Evolutionary conservation across 768 basidiomycete genomes (phyloP).

Genomic region (Phanerodontia chrysosporium): DNA sequence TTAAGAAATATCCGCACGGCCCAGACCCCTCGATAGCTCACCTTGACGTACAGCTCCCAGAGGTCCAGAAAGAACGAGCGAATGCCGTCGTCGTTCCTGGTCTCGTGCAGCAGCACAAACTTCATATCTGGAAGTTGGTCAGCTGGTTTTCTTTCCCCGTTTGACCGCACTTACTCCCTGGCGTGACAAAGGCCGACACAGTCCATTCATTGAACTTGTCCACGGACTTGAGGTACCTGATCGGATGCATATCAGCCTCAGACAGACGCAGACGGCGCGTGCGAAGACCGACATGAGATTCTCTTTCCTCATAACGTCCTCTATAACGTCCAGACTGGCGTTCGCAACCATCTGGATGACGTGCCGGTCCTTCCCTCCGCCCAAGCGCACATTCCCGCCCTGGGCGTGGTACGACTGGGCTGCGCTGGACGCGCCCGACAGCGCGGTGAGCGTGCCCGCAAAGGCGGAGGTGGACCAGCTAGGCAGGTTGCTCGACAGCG

Average conservation of each 20-base stretch:
- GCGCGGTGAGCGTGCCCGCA: conserved; percentile 81
- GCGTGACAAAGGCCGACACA: conserved; percentile 92
- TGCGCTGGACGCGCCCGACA: conserved; percentile 80
- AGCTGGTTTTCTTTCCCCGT: conserved; percentile 4
- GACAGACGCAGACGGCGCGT: neutral
- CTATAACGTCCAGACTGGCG: conserved; percentile 90
- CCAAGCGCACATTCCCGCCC: conserved; percentile 63
- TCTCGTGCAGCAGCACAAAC: conserved; percentile 90
- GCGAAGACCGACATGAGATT: conserved; percentile 60
- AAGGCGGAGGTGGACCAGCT: conserved; percentile 91
- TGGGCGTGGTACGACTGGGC: conserved; percentile 56
- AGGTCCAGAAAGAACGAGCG: conserved; percentile 88
- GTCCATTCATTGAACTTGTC: conserved; percentile 99
- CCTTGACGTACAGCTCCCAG: conserved; percentile 98
- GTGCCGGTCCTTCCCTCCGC: conserved; percentile 83
- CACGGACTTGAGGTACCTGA: conserved; percentile 90
- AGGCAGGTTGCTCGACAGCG: conserved; percentile 78
- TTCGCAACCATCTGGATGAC: conserved; percentile 99
- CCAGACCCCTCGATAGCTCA: conserved; percentile 28
- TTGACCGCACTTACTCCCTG: conserved; percentile 72
- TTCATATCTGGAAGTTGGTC: conserved; percentile 71
- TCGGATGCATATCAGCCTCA: neutral
- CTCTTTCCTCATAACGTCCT: conserved; percentile 86
- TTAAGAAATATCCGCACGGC: conserved; percentile 10
- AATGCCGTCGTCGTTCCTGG: conserved; percentile 97